phyloP scores from a whole-genome alignment of 2,329 filamentous ascomycete species.

The Plectosphaerella sp. region DNA sequence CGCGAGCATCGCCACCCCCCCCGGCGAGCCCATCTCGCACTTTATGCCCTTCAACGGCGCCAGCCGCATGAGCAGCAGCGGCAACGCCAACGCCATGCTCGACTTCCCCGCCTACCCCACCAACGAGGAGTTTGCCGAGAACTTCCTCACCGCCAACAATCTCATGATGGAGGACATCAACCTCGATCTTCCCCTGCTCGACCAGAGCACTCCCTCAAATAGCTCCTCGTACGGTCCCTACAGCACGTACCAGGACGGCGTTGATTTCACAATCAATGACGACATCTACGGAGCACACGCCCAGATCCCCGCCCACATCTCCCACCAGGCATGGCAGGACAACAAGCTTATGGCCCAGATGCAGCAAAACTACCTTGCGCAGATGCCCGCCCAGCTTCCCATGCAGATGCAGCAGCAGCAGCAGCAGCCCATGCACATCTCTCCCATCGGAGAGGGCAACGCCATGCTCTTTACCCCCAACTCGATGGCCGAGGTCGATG shows the following conservation, averaged over 20 bases:
- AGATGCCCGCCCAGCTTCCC: slow-evolving; percentile 19
- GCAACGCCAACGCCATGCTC: slow-evolving; percentile 20
- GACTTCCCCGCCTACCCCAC: slow-evolving; percentile 47
- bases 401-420: slow-evolving; percentile 29
- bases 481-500: slow-evolving; percentile 58
- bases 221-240: slow-evolving; percentile 40
- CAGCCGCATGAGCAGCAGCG: background rate
- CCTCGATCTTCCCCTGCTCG: slow-evolving; percentile 37
- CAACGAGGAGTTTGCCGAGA: slow-evolving; percentile 38
- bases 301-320: slow-evolving; percentile 50
- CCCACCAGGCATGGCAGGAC: slow-evolving; percentile 34
- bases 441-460: slow-evolving; percentile 63
- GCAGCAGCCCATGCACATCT: slow-evolving; percentile 51
- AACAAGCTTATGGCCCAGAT: slow-evolving; percentile 9
- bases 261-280: slow-evolving; percentile 58
- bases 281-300: slow-evolving; percentile 58
- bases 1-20: slow-evolving; percentile 54
- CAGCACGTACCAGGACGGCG: slow-evolving; percentile 55
- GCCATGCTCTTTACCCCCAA: slow-evolving; percentile 66
- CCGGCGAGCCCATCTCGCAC: slow-evolving; percentile 38
- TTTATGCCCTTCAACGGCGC: slow-evolving; percentile 11
- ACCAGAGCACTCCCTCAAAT: slow-evolving; percentile 47
- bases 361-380: slow-evolving; percentile 1
- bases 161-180: slow-evolving; percentile 29
- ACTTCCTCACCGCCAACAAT: slow-evolving; percentile 21